Base-by-base conservation (phyloP, 805 yeast species). In the Candida krabiensis region DNA sequence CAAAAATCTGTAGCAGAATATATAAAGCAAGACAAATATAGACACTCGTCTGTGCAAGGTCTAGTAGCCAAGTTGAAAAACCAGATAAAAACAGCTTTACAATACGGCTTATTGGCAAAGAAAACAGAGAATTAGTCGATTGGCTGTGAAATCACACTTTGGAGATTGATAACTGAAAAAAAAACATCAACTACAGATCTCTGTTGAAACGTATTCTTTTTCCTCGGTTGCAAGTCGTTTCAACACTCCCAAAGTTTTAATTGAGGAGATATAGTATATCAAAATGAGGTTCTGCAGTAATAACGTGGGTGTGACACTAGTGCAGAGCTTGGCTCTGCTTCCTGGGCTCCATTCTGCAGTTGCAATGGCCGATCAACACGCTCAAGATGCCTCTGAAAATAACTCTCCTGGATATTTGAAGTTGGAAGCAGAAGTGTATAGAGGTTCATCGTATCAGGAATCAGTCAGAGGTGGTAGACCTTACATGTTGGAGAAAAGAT, bases 401-500 rank as follows among this genome's bases (percentile, higher is more conserved):
- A 22, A 17, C 27, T 30, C 18, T 23, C 32, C 36, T 34, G 46
- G 45, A 12, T 56, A 33, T 28, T 31, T 56, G 35, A 43, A 47
- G 30, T 27, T 59, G 26, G 43, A 48, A 6, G 53, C 60, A 3
- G 34, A 35, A 16, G 43, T 55, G 18, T 40, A 30, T 16, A 47
- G 56, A 23, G 60, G 60, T 14, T 19, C 29, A 13, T 17, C 49
- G 2, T 47, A 22, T 19, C 25, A 24, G 9, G 37, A 43, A 9
- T 47, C 58, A 1, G 9, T 16, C 4, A 15, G 9, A 5, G 48
- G 45, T 3, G 47, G 33, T 3, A 41, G 47, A 25, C 50, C 64
- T 4, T 27, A 14, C 19, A 9, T 47, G 27, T 30, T 59, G 4
- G 50, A 52, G 18, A 60, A 52, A 37, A 46, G 66, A 19, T 41